Evolutionary conservation across 225 moss, liverwort and hornwort species (phyloP), one percentile per base, ranked within the genome.

Genomic region (Ulota crispa): DNA sequence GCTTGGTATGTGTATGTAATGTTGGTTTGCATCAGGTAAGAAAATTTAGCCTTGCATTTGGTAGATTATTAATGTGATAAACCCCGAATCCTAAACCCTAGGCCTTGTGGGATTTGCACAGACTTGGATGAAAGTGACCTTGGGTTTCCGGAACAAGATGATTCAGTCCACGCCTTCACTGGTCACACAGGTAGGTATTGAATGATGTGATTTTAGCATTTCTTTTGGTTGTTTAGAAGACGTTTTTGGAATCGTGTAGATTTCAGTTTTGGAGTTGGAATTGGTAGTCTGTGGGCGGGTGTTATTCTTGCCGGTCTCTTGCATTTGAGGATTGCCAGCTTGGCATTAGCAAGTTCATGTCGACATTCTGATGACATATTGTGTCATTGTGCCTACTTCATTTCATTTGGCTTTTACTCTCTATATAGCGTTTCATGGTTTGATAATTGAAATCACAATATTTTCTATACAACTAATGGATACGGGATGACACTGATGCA

Each of bases 151-250:
- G 87, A 89, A 36, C 80, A 81, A 42, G 91, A 99, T 75, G 98
- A 99, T 80, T 91, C 98, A 53, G 83, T 90, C 24, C 96, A 99
- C 75, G 76, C 87, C 56, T 99, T 99, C 75, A 88, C 87, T n/a
- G 96, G 96, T 20, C 98, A 99, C 75, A 88, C 87, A 86, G 94
- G 96, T 94, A 64, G 67, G 76, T 66, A 68, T 68, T 59, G 50
- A 64, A 52, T 63, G 24, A 64, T 32, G 39, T 47, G 59, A 27
- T n/a, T 18, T 63, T 11, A 66, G 39, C 32, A 32, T 54, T 68
- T 64, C 21, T 19, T 71, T 56, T 42, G 54, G 28, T 73, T 68
- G 14, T 62, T 14, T 73, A 57, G 30, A 27, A 73, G 64, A 64
- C 24, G 18, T 5, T 20, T 41, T 52, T 52, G 30, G 19, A 61